Conservation (phyloP, 1,284 basidiomycete genomes). For the Cutaneotrichosporon dermatis region DNA sequence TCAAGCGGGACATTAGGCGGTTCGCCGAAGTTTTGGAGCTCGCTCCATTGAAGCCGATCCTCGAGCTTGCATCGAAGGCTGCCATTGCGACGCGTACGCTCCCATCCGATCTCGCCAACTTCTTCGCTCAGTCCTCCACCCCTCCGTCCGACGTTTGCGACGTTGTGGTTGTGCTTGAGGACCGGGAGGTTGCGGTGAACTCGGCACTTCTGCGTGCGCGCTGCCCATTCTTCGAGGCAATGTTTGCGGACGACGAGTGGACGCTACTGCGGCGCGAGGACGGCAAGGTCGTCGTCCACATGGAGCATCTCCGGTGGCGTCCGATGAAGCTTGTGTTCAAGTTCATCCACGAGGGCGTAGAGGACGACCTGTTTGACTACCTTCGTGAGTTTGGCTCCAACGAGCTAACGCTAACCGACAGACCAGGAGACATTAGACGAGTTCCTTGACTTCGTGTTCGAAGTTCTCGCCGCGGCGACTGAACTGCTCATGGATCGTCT, state of each 20-base stretch:
- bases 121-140: conserved; percentile 46
- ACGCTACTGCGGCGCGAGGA: conserved; percentile 59
- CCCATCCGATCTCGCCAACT: conserved; percentile 40
- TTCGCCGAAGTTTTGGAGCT: conserved; percentile 56
- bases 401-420: conserved; percentile 33
- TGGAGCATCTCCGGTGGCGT: conserved; percentile 71
- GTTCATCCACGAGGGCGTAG: conserved; percentile 74
- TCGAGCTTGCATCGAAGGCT: conserved; percentile 40
- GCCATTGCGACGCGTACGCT: conserved; percentile 34
- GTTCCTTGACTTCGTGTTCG: conserved; percentile 79
- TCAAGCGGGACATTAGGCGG: conserved; percentile 63
- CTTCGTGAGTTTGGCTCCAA: conserved; percentile 55
- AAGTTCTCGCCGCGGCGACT: conserved; percentile 83
- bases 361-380: conserved; percentile 69
- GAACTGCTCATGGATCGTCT: conserved; percentile 84
- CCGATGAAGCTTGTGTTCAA: conserved; percentile 71
- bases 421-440: conserved; percentile 70
- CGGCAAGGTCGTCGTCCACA: conserved; percentile 59
- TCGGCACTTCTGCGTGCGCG: conserved; percentile 74
- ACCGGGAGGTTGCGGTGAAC: conserved; percentile 65
- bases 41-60: conserved; percentile 36
- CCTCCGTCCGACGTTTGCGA: conserved; percentile 52
- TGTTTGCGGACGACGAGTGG: conserved; percentile 84
- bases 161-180: conserved; percentile 68
- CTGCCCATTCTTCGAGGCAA: conserved; percentile 78